Conservation (phyloP, 768 basidiomycete genomes). For the Boletus rufocinnamomeus region DNA sequence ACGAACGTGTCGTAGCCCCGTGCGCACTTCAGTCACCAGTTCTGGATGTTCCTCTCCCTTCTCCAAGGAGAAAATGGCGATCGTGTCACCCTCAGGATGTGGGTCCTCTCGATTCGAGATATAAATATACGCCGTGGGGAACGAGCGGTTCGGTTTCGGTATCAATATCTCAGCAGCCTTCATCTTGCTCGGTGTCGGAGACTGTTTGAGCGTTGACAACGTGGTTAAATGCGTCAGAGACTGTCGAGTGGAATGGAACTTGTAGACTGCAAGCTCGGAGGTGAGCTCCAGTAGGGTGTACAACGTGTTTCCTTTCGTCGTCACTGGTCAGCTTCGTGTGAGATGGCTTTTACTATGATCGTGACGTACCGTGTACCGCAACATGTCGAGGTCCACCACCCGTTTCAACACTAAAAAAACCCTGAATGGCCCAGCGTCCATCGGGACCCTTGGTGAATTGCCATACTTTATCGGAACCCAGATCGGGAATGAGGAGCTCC, state of each 20-base stretch:
- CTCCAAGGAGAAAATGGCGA: slow-evolving; percentile 65
- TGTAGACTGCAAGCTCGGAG: slow-evolving; percentile 57
- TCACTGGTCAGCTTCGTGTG: background rate
- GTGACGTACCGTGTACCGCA: slow-evolving; percentile 57
- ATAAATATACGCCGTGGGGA: slow-evolving; percentile 63
- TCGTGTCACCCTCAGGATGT: slow-evolving; percentile 65
- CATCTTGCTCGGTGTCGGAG: slow-evolving; percentile 50
- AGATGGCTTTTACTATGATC: background rate
- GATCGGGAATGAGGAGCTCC: slow-evolving; percentile 72
- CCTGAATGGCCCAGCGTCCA: slow-evolving; percentile 52
- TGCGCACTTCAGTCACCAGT: slow-evolving; percentile 62
- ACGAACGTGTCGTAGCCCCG: slow-evolving; percentile 69
- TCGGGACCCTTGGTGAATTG: slow-evolving; percentile 46
- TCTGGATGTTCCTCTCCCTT: slow-evolving; percentile 45
- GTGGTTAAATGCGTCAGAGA: slow-evolving; percentile 41
- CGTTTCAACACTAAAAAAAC: slow-evolving; percentile 46
- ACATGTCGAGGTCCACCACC: slow-evolving; percentile 77
- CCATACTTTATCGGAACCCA: slow-evolving; percentile 73
- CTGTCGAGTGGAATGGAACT: slow-evolving; percentile 45
- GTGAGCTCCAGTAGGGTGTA: slow-evolving; percentile 72
- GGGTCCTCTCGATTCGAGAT: slow-evolving; percentile 77
- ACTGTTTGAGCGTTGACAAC: slow-evolving; percentile 51
- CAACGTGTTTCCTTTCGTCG: slow-evolving; percentile 51
- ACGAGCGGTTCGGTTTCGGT: slow-evolving; percentile 51
- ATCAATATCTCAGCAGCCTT: slow-evolving; percentile 71